Evolutionary conservation across 2,329 filamentous ascomycete species (phyloP).

Genomic region (Sclerotinia minor): DNA sequence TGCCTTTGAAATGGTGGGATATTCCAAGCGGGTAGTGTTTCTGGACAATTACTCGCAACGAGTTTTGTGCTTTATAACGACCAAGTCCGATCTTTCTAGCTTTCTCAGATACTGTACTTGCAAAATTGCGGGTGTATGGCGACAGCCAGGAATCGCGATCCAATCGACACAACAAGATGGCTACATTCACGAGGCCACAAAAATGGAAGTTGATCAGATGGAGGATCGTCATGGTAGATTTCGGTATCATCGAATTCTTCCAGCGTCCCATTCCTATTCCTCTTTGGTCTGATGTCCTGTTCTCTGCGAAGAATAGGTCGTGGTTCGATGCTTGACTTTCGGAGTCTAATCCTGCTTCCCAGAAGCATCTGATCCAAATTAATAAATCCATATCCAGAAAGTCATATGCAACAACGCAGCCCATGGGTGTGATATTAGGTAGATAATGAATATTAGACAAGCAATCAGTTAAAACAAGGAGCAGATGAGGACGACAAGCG

Average conservation of each 20-base stretch:
- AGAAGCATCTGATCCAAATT: neutral
- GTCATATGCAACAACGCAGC: neutral
- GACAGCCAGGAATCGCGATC: neutral
- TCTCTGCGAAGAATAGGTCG: neutral
- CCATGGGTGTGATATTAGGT: neutral
- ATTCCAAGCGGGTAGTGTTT: neutral
- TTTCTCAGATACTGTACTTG: neutral
- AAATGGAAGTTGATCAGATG: neutral
- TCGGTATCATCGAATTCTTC: neutral
- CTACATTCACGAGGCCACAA: neutral
- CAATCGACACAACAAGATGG: neutral
- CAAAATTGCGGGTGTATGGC: conserved; percentile 2
- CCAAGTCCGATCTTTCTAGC: neutral
- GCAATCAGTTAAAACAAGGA: no score
- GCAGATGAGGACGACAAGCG: no score
- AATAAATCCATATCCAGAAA: neutral
- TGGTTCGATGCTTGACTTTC: neutral
- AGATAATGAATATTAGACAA: neutral
- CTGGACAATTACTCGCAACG: neutral
- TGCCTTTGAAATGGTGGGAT: neutral
- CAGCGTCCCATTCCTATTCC: neutral
- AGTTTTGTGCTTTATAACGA: neutral
- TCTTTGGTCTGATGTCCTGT: neutral
- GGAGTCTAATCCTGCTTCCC: neutral
- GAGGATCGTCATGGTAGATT: neutral